Base-by-base conservation (phyloP, 1,139 yeast genomes). In the Yamadazyma conglobata region DNA sequence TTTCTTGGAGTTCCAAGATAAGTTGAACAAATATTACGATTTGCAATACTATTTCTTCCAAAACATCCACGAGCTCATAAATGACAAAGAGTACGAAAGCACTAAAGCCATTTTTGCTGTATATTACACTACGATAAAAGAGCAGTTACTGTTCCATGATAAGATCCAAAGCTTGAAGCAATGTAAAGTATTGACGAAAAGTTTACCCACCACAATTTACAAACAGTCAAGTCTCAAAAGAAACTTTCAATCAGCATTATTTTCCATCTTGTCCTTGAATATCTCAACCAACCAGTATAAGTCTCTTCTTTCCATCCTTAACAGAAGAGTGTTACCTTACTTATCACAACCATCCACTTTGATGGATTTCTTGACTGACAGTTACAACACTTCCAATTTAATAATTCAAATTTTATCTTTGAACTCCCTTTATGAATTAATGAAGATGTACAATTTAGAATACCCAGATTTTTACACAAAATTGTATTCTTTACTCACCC, bases 331-430 rank as follows among this genome's bases (percentile, higher is more conserved):
- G 30, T 80, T 91, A 22, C 96, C 97, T 24, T 73, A 70, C 49
- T 73, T 88, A 72, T 70, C 77, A 25, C 80, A 79, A 42, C 95
- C 97, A 2, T 84, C 86, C 30, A 70, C 76, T 40, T 63, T 91
- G 31, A 87, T 91, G 96, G 98, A 91, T 58, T 91, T 89, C 54
- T 65, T 91, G 38, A 87, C 96, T 1, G 95, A 86, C 39, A 80
- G 95, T 4, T 89, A 88, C 54, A 69, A 75, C 38, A 54, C 63
- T 25, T 64, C 76, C 29, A 85, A 82, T 42, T 81, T 79, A 4
- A 71, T 82, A 10, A 67, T 86, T 7, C 85, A 95, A 6, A 74
- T 91, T 29, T 61, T 93, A 35, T 84, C 97, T 4, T 68, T 91
- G 44, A 89, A 88, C 53, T 94, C 96, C 19, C 65, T 91, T 37